A percentile compares a stretch with the other conserved stretches of the same genome.
Conservation (phyloP, 345 rosid species). For the Camelina neglecta region DNA sequence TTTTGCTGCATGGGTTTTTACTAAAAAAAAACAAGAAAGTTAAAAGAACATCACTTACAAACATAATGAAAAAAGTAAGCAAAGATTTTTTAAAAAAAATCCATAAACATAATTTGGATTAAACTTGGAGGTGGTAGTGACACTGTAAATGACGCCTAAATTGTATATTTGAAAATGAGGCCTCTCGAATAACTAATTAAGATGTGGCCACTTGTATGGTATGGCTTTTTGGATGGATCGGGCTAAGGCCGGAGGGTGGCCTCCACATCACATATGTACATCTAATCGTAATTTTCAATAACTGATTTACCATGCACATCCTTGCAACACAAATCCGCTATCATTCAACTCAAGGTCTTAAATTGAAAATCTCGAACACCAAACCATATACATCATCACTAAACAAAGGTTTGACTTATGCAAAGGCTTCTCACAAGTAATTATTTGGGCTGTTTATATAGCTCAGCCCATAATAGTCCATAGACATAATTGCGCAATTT, state of each 20-base stretch:
- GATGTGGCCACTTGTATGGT: neutral
- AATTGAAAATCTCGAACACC: neutral
- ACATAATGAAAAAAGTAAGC: too few species aligned
- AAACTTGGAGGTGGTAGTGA: too few species aligned
- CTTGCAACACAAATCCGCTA: too few species aligned
- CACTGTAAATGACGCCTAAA: neutral
- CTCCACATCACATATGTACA: too few species aligned
- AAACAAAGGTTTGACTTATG: neutral
- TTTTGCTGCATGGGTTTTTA: neutral
- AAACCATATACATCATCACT: neutral
- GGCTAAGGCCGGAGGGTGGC: neutral
- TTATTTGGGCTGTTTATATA: conserved; percentile 1
- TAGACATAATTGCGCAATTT: conserved; percentile 27
- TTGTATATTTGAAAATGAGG: neutral
- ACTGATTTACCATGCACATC: too few species aligned
- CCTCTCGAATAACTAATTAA: neutral
- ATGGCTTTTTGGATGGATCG: neutral
- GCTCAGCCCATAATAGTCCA: conserved; percentile 7
- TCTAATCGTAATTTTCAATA: too few species aligned
- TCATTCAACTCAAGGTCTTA: neutral
- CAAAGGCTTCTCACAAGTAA: neutral
- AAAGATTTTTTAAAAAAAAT: too few species aligned
- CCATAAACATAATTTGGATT: too few species aligned
- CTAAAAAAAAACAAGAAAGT: too few species aligned
- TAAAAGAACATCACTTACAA: too few species aligned